phyloP scores from a whole-genome alignment of 73 alveolate species.

The Blepharisma japonicum region DNA sequence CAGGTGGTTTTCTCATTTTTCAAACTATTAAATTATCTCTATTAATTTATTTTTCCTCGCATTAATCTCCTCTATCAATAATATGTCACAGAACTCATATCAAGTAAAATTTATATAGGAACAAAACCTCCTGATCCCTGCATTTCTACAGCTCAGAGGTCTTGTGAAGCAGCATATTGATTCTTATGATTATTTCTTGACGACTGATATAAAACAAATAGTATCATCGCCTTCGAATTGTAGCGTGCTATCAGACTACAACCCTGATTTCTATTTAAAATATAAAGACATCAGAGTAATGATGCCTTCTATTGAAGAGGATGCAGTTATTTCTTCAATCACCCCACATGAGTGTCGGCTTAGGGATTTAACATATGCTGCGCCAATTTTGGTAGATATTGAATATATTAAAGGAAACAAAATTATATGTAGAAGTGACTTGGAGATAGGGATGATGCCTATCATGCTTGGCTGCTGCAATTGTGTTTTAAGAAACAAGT shows the following conservation, averaged over 20 bases:
- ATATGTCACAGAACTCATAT: neutral
- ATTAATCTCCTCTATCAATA: no score
- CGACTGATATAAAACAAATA: constrained; percentile 80
- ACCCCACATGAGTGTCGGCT: constrained; percentile 94
- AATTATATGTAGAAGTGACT: constrained; percentile 54
- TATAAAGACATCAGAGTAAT: constrained; percentile 81
- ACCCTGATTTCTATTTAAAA: constrained; percentile 75
- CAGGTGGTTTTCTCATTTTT: no score
- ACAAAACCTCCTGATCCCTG: constrained; percentile 32
- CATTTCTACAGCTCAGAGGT: constrained; percentile 88
- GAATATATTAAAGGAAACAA: constrained; percentile 67
- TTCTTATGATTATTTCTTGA: constrained; percentile 89
- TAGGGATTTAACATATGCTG: constrained; percentile 90
- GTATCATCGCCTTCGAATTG: constrained; percentile 79
- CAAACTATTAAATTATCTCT: no score
- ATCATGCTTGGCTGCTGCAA: constrained; percentile 93
- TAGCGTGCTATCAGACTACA: constrained; percentile 59
- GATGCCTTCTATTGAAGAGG: constrained; percentile 80
- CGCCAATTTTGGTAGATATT: constrained; percentile 91
- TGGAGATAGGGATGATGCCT: constrained; percentile 88
- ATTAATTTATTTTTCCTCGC: no score
- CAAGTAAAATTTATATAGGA: constrained; percentile 8
- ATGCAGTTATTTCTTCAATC: constrained; percentile 44
- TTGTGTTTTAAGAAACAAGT: constrained; percentile 74
- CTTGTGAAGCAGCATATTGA: constrained; percentile 95